A percentile compares a stretch with the other conserved stretches of the same genome.
Evolutionary conservation across 169 alveolate species (phyloP).

Genomic region (Besnoitia besnoiti): DNA sequence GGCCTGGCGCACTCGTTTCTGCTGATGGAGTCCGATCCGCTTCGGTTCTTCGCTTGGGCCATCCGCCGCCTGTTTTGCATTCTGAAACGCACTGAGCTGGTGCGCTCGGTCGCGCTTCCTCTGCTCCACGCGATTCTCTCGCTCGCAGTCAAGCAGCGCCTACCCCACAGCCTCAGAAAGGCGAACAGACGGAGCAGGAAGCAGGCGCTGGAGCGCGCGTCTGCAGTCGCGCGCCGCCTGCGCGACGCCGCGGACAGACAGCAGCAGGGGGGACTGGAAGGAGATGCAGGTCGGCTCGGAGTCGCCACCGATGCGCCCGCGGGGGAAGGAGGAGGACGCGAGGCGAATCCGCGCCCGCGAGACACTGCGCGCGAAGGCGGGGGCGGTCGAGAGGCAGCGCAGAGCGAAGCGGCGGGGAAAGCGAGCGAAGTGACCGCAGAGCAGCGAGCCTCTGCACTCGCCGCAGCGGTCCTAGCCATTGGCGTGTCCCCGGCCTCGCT

Average conservation of each 20-base stretch:
- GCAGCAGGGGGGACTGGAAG: not conserved
- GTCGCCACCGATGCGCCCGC: not conserved
- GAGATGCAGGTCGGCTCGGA: not conserved
- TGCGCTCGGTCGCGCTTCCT: constrained; percentile 30
- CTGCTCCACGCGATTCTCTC: not conserved
- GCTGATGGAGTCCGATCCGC: constrained; percentile 27
- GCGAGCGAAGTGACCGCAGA: not conserved
- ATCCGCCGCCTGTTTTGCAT: not conserved
- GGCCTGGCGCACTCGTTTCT: not conserved
- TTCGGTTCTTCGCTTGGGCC: not conserved
- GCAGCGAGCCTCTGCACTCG: not conserved
- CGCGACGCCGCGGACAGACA: not conserved
- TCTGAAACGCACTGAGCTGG: not conserved
- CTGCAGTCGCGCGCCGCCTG: not conserved
- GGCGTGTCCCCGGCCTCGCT: not conserved
- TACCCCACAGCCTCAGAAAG: not conserved
- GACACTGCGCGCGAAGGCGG: not conserved
- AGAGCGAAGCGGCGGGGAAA: not conserved
- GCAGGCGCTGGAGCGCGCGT: not conserved
- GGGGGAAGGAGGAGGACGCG: not conserved
- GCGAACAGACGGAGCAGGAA: not conserved
- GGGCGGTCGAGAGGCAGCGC: not conserved
- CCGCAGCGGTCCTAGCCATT: not conserved
- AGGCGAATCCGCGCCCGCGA: not conserved
- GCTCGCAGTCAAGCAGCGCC: not conserved